Base-by-base conservation (phyloP, 2,329 filamentous ascomycete genomes). In the Talaromyces marneffei region DNA sequence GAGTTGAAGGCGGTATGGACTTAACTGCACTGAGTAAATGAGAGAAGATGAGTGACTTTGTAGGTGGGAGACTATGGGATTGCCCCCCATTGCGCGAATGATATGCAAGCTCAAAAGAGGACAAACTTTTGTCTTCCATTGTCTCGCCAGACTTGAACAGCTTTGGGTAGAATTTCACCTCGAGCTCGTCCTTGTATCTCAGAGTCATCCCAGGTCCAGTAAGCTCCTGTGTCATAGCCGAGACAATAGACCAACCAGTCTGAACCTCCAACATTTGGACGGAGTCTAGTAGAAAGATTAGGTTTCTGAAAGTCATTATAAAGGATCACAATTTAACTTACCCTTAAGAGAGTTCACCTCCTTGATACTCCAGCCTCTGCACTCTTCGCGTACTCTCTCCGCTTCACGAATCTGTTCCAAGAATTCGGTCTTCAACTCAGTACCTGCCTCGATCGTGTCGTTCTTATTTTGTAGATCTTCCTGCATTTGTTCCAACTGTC, bases 381-480 rank as follows among this genome's bases (percentile, higher is more conserved):
- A 96, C 69, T 96, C 90, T 72, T 97, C 92, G 64, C 90, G 85
- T 27, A 95, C 81, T 65, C 86, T 87, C 73, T 97, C 92, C 0
- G 92, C 90, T 68, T 91, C 87, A 62, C 85, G 83, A 62, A 96
- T 97, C 53, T 94, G 89, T 29, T 85, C 82, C 31, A 88, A 70
- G 66, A 84, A 91, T 67, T 86, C 82, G 59, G 85, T 76, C 72
- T 93, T 96, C 68, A 85, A 83, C 62, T 86, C 81, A 7, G 82
- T 79, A 50, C 88, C 81, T 1, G 83, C 79, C 62, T 85, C 83
- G 18, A 93, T 85, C 8, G 81, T 80, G 1, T 80, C 74, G 64
- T 90, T 87, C 35, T 89, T 89, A 48, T 87, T 85, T 57, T 85
- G 79, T 9, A 91, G 78, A 66, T 94, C 82, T 48, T 79, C 77